These are phyloP conservation scores for Neurospora sp. DNA, from an alignment of 495 filamentous ascomycete species.

Conservation along the genomic window DNA sequence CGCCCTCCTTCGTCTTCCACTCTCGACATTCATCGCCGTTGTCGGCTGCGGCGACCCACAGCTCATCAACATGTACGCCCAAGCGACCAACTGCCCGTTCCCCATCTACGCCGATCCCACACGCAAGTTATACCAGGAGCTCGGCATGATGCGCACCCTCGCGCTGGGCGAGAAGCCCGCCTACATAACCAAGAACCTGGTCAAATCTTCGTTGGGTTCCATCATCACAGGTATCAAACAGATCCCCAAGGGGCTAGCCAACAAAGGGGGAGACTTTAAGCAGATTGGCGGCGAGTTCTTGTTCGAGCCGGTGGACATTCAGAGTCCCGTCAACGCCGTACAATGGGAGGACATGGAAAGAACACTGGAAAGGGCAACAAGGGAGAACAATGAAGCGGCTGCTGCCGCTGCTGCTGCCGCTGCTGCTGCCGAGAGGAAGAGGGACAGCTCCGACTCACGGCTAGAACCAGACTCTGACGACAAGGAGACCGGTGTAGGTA, in stretches of 20 bases:
- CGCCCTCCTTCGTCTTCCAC: slow-evolving; percentile 41
- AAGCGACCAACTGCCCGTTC: slow-evolving; percentile 55
- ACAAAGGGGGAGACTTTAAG: slow-evolving; percentile 56
- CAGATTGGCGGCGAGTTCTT: slow-evolving; percentile 82
- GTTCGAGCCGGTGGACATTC: slow-evolving; percentile 45
- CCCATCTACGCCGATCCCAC: slow-evolving; percentile 77
- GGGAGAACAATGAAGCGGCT: slow-evolving; percentile 4
- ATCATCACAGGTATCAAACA: slow-evolving; percentile 50
- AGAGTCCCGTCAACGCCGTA: slow-evolving; percentile 25
- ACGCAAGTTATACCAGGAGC: slow-evolving; percentile 53
- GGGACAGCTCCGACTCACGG: not conserved
- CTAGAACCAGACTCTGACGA: not conserved
- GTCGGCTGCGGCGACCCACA: slow-evolving; percentile 71
- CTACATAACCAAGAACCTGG: slow-evolving; percentile 50
- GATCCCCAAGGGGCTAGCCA: slow-evolving; percentile 37
- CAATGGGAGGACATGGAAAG: slow-evolving; percentile 11
- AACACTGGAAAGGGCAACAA: slow-evolving; percentile 9
- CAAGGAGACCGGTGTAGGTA: not conserved
- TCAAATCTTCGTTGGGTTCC: slow-evolving; percentile 33
- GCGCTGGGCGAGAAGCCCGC: slow-evolving; percentile 52
- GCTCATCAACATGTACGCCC: slow-evolving; percentile 59
- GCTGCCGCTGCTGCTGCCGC: not conserved
- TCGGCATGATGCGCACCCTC: slow-evolving; percentile 61
- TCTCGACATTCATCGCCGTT: slow-evolving; percentile 55
- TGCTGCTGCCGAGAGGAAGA: not conserved